Base-by-base conservation (phyloP, 805 yeast species). In the Cyberlindnera mycetangii region DNA sequence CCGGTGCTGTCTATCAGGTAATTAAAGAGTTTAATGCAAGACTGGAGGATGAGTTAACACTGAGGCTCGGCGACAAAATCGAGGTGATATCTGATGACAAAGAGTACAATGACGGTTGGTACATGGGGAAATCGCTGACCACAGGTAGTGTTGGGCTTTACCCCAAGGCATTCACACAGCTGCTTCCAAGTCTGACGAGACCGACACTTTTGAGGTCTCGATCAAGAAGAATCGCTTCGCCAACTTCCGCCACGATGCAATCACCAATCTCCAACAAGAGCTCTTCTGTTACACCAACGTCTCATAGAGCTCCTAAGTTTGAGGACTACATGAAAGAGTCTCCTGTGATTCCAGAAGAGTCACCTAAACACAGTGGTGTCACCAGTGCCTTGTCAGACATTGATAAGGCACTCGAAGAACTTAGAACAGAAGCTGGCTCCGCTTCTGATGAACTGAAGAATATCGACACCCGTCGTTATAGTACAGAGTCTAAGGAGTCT, bases 31-130 rank as follows among this genome's bases (percentile, higher is more conserved):
- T 93, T 66, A 74, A 74, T 37, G 89, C 95, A 37, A 76, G 98
- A 41, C 71, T 90, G 50, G 96, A 88, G 20, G 99, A 93, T 66
- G 99, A 93, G 65, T 71, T 93, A 32, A 79, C 82, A 37, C 72
- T 93, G 54, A 75, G 72, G 38, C 77, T 83, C 10, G 98, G 97
- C 21, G 97, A 93, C 61, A 81, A 79, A 49, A 74, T 93, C 45
- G 95, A 89, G 62, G 88, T 93, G 7, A 78, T 93, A 18, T 88
- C 95, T 35, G 97, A 89, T 65, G 99, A 93, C 66, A 78, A 83
- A 50, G 97, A 88, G 59, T 93, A 85, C 64, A 85, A 87, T 56
- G 98, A 93, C 65, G 97, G 98, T 15, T 93, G 99, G 99, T 93
- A 84, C 60, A 85, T 87, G 75, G 96, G 97, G 4, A 81, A 79